These are phyloP conservation scores for Erodium moschatum DNA, from an alignment of 441 rosid species.

Conservation along the genomic window DNA sequence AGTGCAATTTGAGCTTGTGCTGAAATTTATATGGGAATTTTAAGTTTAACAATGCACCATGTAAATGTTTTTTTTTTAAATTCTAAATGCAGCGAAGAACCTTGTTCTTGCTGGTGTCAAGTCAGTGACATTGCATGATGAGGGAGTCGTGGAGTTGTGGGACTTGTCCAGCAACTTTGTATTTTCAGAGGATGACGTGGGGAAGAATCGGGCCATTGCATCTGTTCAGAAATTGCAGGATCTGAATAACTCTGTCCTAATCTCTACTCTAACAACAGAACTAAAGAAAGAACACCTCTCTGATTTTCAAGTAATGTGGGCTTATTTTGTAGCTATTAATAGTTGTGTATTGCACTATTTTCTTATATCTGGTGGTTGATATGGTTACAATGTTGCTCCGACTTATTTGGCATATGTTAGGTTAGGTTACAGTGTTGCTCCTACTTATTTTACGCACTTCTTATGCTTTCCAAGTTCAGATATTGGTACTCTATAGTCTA, in stretches of 20 bases:
- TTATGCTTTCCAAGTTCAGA: not conserved
- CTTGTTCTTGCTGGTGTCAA: conserved; percentile 84
- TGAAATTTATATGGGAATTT: not conserved
- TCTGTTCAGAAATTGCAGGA: conserved; percentile 83
- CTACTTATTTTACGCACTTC: not conserved
- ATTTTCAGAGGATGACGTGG: conserved; percentile 64
- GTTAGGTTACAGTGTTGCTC: too few relatives aligned
- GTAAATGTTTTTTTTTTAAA: not conserved
- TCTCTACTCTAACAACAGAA: conserved; percentile 53
- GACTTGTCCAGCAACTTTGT: conserved; percentile 72
- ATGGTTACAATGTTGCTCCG: not conserved
- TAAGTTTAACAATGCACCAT: not conserved
- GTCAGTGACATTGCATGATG: conserved; percentile 82
- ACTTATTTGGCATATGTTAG: not conserved
- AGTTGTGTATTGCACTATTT: not conserved
- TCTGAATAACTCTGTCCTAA: conserved; percentile 63
- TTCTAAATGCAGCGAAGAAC: conserved; percentile 58
- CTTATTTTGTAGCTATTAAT: not conserved
- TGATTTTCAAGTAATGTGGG: conserved; percentile 49
- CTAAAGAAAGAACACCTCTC: conserved; percentile 62
- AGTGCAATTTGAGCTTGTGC: not conserved
- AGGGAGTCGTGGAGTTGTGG: conserved; percentile 69
- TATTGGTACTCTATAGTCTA: too few relatives aligned
- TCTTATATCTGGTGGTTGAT: not conserved
- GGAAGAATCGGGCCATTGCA: conserved; percentile 79